phyloP scores from a whole-genome alignment of 768 basidiomycete genomes.

The Lactifluus hygrophoroides region DNA sequence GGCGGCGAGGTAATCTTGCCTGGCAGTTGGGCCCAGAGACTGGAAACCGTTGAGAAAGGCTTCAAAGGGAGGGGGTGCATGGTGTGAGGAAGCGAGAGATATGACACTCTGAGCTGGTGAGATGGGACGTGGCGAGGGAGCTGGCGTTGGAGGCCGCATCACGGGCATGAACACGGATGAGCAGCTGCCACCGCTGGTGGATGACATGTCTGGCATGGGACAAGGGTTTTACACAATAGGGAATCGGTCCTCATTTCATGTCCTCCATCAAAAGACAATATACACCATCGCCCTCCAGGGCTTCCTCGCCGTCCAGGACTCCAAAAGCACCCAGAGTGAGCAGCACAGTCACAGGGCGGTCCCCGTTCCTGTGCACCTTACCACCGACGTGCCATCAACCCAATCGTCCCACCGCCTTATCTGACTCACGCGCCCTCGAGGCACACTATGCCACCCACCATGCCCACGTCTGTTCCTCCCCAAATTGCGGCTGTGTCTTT shows the following conservation, averaged over 20 bases:
- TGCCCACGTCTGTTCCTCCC: slow-evolving; percentile 69
- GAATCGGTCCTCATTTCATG: too few species aligned
- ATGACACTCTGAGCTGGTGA: neutral
- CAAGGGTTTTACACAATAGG: too few species aligned
- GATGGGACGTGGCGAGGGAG: slow-evolving; percentile 19
- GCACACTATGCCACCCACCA: slow-evolving; percentile 78
- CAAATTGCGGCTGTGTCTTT: slow-evolving; percentile 71
- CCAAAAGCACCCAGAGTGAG: slow-evolving; percentile 15
- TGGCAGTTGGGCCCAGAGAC: neutral
- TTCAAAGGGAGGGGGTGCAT: neutral
- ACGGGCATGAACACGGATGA: slow-evolving; percentile 7
- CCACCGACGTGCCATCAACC: slow-evolving; percentile 74
- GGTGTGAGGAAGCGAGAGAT: neutral
- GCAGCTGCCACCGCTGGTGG: too few species aligned
- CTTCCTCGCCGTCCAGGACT: slow-evolving; percentile 8
- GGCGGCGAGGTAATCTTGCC: slow-evolving; percentile 13
- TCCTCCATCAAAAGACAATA: slow-evolving; percentile 13
- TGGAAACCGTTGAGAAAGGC: neutral
- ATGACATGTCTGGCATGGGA: too few species aligned
- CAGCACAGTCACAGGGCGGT: neutral
- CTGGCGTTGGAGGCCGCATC: slow-evolving; percentile 19
- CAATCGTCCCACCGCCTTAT: slow-evolving; percentile 50
- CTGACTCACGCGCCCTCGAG: slow-evolving; percentile 63
- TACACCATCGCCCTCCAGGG: slow-evolving; percentile 7
- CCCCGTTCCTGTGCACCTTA: slow-evolving; percentile 52